phyloP scores from a whole-genome alignment of 2,329 filamentous ascomycete species.

The Pseudonectria buxi region DNA sequence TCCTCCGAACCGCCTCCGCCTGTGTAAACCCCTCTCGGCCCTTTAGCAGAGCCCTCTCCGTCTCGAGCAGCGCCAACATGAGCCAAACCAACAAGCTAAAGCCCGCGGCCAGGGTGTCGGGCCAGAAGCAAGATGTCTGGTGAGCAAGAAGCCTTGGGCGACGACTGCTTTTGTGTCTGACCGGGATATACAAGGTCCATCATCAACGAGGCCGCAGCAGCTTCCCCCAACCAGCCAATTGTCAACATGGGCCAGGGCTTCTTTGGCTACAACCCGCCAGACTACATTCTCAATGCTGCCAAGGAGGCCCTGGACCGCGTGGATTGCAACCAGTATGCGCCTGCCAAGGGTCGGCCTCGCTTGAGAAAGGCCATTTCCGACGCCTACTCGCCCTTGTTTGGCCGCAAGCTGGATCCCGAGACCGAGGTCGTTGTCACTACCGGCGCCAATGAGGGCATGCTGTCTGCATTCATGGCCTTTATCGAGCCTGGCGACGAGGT shows the following conservation, averaged over 20 bases:
- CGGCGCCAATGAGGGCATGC: conserved; percentile 85
- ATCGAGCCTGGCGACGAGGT: conserved; percentile 93
- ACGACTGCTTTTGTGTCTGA: conserved; percentile 2
- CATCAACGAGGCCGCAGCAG: conserved; percentile 58
- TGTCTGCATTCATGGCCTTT: conserved; percentile 97
- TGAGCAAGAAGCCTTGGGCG: conserved; percentile 20
- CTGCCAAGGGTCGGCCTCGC: conserved; percentile 85
- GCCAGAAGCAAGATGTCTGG: conserved; percentile 48
- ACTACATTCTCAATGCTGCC: conserved; percentile 85
- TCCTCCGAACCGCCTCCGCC: conserved; percentile 15
- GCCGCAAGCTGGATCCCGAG: conserved; percentile 72
- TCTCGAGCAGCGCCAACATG: conserved; percentile 30
- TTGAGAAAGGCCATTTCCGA: conserved; percentile 90
- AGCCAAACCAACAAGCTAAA: conserved; percentile 39
- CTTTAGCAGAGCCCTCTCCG: conserved; percentile 11
- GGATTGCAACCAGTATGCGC: conserved; percentile 98
- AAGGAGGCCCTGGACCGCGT: conserved; percentile 84
- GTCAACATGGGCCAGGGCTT: conserved; percentile 63
- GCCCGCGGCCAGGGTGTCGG: conserved; percentile 44
- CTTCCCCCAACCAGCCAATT: conserved; percentile 56
- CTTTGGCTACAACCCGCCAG: conserved; percentile 88
- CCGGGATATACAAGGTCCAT: conserved; percentile 44
- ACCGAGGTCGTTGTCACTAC: conserved; percentile 95
- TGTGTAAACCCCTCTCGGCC: conserved; percentile 5
- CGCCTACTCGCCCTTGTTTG: conserved; percentile 86